These are phyloP conservation scores for Aristolochia californica DNA, from an alignment of 164 flowering plant species.

Conservation along the genomic window DNA sequence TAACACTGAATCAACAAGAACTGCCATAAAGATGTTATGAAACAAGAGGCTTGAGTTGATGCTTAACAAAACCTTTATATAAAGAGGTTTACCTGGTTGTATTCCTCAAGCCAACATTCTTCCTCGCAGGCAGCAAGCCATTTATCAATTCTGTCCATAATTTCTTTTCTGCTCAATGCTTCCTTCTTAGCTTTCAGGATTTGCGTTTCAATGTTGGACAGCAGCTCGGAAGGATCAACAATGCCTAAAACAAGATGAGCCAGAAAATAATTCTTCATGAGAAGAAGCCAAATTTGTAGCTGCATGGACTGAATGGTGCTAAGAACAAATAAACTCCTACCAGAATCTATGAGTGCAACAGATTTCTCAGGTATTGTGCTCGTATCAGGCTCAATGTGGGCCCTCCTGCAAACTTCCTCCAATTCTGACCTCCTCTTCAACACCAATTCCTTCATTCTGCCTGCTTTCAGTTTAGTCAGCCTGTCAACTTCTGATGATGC, in stretches of 20 bases:
- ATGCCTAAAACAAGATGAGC: conserved; percentile 36
- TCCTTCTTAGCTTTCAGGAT: conserved; percentile 66
- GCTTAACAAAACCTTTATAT: background rate
- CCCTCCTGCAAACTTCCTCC: conserved; percentile 65
- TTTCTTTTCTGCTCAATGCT: conserved; percentile 65
- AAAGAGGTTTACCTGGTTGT: conserved; percentile 50
- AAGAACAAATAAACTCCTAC: conserved; percentile 17
- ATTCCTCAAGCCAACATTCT: conserved; percentile 92
- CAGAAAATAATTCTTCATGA: background rate
- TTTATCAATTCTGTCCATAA: conserved; percentile 73
- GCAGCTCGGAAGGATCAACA: conserved; percentile 79
- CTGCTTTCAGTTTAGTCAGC: conserved; percentile 70
- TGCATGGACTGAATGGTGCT: background rate
- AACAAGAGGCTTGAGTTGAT: background rate
- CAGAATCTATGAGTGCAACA: conserved; percentile 82
- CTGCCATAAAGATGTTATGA: too few species aligned
- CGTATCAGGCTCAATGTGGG: conserved; percentile 75
- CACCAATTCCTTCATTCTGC: conserved; percentile 90
- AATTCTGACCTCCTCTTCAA: conserved; percentile 72
- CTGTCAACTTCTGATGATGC: conserved; percentile 71
- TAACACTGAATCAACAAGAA: background rate
- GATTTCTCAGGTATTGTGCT: conserved; percentile 81
- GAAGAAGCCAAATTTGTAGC: too few species aligned
- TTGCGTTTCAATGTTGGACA: conserved; percentile 74
- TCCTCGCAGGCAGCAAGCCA: conserved; percentile 92